Conservation (phyloP, 805 yeast genomes). For the Starmerella powellii region DNA sequence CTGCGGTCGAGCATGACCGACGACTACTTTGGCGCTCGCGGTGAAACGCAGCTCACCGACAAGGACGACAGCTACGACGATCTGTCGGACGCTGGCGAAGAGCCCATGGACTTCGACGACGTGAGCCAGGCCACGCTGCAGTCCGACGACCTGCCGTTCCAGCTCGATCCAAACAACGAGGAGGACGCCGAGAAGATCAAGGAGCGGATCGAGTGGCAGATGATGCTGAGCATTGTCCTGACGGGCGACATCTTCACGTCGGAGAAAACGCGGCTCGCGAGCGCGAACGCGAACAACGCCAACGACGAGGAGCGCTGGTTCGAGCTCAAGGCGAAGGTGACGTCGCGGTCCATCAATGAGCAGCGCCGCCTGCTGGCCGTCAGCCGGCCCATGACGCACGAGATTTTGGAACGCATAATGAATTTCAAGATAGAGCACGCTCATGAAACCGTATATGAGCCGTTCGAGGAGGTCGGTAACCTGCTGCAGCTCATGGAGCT, state of each 20-base stretch:
- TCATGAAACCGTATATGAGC: conserved; percentile 25
- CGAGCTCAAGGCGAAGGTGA: conserved; percentile 70
- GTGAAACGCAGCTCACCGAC: neutral
- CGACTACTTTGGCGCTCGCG: conserved; percentile 38
- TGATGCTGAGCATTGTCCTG: conserved; percentile 77
- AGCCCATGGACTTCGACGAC: conserved; percentile 16
- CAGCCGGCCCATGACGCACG: conserved; percentile 61
- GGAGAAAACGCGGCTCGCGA: conserved; percentile 54
- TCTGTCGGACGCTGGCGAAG: conserved; percentile 9
- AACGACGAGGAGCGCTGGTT: conserved; percentile 67
- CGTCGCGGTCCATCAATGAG: conserved; percentile 68
- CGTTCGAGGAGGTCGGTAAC: conserved; percentile 41
- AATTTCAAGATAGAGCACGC: conserved; percentile 42
- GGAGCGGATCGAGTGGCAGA: conserved; percentile 91
- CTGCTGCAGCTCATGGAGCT: conserved; percentile 51
- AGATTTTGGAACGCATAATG: conserved; percentile 54
- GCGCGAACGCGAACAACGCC: conserved; percentile 43
- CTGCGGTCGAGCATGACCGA: conserved; percentile 50
- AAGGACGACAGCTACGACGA: conserved; percentile 13
- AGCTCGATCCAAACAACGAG: conserved; percentile 21
- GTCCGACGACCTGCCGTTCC: conserved; percentile 10
- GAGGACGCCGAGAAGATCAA: conserved; percentile 29
- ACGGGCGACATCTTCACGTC: conserved; percentile 91
- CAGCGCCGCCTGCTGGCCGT: conserved; percentile 59
- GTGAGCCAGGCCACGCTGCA: conserved; percentile 9